These are phyloP conservation scores for Ophiostoma ulmi DNA, from an alignment of 2,329 filamentous ascomycete species.

Conservation along the genomic window DNA sequence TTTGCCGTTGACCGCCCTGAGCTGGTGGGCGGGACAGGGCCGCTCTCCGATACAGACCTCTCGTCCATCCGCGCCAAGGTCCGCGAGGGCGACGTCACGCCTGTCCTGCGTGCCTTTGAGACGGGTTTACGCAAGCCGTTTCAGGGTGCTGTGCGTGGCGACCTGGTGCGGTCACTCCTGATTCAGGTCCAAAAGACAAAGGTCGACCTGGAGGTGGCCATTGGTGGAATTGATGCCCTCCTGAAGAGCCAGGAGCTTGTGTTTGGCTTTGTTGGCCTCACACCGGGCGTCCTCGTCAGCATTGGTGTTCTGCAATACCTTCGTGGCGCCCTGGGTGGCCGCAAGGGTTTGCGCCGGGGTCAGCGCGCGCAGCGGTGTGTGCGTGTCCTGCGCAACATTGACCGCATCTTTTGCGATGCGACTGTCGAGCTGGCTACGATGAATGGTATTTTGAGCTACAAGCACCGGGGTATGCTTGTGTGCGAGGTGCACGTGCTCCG, in stretches of 20 bases:
- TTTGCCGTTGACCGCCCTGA: conserved; percentile 81
- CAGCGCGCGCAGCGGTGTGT: conserved; percentile 65
- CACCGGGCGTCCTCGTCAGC: conserved; percentile 84
- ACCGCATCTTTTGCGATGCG: conserved; percentile 68
- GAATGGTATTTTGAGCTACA: conserved; percentile 75
- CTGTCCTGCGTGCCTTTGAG: conserved; percentile 86
- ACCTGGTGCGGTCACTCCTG: conserved; percentile 80
- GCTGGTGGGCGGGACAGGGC: conserved; percentile 45
- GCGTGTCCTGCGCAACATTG: conserved; percentile 78
- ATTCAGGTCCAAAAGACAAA: conserved; percentile 99
- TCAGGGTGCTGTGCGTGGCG: conserved; percentile 74
- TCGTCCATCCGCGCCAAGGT: conserved; percentile 72
- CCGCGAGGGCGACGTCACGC: conserved; percentile 85
- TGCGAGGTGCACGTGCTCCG: conserved; percentile 85
- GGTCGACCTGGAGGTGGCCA: conserved; percentile 92
- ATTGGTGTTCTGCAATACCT: conserved; percentile 71
- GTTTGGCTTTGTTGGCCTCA: conserved; percentile 94
- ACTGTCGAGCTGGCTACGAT: conserved; percentile 51
- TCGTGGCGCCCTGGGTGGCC: conserved; percentile 61
- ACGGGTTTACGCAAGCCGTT: conserved; percentile 79
- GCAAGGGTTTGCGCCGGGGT: conserved; percentile 61
- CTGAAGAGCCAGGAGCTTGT: conserved; percentile 95
- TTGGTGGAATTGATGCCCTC: conserved; percentile 89
- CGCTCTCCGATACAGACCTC: conserved; percentile 64
- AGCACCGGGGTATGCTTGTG: conserved; percentile 83